These are phyloP conservation scores for Boletus speciosus DNA, from an alignment of 768 basidiomycete species.

Conservation along the genomic window DNA sequence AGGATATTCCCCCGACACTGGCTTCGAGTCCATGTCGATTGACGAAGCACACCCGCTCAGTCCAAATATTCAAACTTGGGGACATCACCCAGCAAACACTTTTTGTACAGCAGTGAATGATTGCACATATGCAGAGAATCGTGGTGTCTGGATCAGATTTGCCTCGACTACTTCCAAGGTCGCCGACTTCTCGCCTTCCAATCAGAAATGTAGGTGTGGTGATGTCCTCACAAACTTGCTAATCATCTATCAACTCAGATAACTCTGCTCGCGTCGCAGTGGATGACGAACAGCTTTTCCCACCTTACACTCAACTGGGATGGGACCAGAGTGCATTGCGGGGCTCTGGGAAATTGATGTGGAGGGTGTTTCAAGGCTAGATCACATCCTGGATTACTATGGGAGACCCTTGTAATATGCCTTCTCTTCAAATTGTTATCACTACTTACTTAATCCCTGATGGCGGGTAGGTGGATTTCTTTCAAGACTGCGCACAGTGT, in stretches of 20 bases:
- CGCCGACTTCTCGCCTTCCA: no score
- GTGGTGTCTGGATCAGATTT: no score
- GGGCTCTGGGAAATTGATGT: not conserved
- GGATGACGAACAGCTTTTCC: not conserved
- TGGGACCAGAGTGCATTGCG: not conserved
- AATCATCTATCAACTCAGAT: not conserved
- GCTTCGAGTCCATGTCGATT: no score
- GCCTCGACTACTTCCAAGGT: no score
- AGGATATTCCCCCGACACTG: not conserved
- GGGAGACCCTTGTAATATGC: not conserved
- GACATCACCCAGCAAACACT: no score
- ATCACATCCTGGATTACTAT: not conserved
- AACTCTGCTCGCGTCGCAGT: not conserved
- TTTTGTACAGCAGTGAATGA: no score
- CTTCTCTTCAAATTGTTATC: not conserved
- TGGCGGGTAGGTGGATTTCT: not conserved
- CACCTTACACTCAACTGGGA: not conserved
- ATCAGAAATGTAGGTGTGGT: no score
- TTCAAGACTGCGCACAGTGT: not conserved
- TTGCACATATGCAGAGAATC: no score
- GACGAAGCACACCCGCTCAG: no score
- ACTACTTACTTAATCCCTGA: not conserved
- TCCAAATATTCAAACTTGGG: no score
- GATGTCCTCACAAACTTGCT: no score
- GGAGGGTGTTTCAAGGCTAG: not conserved